Evolutionary conservation across 2,329 filamentous ascomycete genomes (phyloP).

Genomic region (Emmonsiellopsis sp.): DNA sequence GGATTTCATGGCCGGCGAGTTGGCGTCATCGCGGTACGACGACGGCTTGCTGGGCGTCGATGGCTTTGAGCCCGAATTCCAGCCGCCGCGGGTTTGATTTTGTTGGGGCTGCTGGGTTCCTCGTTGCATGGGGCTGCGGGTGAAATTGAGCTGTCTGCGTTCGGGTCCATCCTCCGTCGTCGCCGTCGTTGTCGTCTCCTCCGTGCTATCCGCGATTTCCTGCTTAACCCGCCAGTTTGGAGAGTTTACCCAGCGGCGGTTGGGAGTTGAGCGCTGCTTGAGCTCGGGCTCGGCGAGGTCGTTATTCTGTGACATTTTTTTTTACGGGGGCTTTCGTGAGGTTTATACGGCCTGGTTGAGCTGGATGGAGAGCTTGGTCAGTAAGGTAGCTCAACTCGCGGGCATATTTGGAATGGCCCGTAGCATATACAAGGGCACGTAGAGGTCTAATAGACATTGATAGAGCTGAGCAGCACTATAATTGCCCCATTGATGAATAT

Average conservation of each 20-base stretch:
- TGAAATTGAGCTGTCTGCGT: neutral
- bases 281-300: constrained; percentile 6
- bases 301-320: neutral
- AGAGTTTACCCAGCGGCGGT: constrained; percentile 10
- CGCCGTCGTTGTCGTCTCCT: neutral
- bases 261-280: constrained; percentile 4
- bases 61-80: neutral
- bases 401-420: too few species aligned
- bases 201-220: too few species aligned
- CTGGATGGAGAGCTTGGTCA: neutral
- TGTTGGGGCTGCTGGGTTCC: neutral
- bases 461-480: too few species aligned
- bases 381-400: neutral
- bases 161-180: neutral
- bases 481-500: too few species aligned
- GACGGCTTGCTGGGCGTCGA: constrained; percentile 18
- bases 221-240: constrained; percentile 10
- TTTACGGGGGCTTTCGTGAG: neutral
- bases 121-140: constrained; percentile 1
- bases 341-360: too few species aligned
- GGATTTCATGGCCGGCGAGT: constrained; percentile 12
- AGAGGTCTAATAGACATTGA: too few species aligned
- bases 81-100: neutral
- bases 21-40: constrained; percentile 17
- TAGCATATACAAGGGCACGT: too few species aligned